Evolutionary conservation across 2,329 filamentous ascomycete genomes (phyloP).

Genomic region (Colletotrichum camelliae): DNA sequence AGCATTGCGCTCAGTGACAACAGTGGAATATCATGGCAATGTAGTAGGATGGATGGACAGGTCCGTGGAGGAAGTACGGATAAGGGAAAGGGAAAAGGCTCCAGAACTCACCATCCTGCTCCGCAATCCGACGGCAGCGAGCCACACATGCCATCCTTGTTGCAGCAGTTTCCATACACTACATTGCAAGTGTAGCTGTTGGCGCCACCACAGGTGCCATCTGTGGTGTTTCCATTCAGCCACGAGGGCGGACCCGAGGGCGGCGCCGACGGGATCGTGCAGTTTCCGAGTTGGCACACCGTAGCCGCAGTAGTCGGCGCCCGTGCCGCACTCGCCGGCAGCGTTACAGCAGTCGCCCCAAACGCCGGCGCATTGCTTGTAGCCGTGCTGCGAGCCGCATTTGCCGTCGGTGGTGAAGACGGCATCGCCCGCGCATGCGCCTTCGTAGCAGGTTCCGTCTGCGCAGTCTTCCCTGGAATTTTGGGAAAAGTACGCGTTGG

Average conservation of each 20-base stretch:
- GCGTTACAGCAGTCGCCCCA: constrained; percentile 30
- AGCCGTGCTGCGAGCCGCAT: constrained; percentile 34
- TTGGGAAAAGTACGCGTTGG: too few relatives aligned
- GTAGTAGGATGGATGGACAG: too few relatives aligned
- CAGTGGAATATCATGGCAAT: too few relatives aligned
- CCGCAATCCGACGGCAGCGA: background rate
- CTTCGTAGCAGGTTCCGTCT: constrained; percentile 37
- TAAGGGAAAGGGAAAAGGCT: too few relatives aligned
- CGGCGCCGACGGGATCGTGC: background rate
- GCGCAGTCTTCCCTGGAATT: constrained; percentile 28
- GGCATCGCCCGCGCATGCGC: constrained; percentile 31
- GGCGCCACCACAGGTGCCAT: background rate
- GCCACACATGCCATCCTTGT: background rate
- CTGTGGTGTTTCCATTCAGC: background rate
- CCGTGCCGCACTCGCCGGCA: background rate
- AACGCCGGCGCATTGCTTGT: constrained; percentile 33
- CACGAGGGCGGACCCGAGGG: background rate
- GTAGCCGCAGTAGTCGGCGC: background rate
- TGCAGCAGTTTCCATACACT: background rate
- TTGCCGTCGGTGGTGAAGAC: constrained; percentile 37
- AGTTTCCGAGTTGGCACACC: constrained; percentile 29
- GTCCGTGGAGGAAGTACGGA: too few relatives aligned
- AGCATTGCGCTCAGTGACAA: too few relatives aligned
- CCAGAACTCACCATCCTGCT: background rate
- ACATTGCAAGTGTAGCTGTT: background rate